These are phyloP conservation scores for Fusarium domesticum DNA, from an alignment of 2,329 filamentous ascomycete genomes.

Conservation along the genomic window DNA sequence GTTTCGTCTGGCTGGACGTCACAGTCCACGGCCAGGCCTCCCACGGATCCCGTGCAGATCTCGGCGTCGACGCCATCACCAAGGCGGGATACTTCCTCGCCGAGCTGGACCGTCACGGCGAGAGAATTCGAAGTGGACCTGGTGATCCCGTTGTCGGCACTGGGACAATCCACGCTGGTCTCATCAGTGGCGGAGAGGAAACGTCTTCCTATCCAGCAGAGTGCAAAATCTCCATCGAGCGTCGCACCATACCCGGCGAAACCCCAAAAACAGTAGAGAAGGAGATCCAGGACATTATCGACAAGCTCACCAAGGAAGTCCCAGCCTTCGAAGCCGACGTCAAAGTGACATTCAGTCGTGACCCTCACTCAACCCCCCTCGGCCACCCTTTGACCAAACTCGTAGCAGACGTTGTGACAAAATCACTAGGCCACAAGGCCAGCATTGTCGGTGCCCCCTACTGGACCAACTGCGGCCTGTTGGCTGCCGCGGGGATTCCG, in stretches of 20 bases:
- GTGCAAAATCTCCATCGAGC: constrained; percentile 49
- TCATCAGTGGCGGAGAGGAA: constrained; percentile 51
- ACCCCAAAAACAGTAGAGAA: constrained; percentile 35
- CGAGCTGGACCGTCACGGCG: constrained; percentile 42
- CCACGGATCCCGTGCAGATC: constrained; percentile 42
- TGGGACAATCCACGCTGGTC: constrained; percentile 45
- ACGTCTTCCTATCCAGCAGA: constrained; percentile 48
- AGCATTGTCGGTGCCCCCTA: constrained; percentile 34
- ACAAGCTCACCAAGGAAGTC: constrained; percentile 31
- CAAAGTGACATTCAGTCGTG: constrained; percentile 40
- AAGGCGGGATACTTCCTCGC: constrained; percentile 46
- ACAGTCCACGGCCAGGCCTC: constrained; percentile 41
- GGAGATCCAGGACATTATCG: constrained; percentile 40
- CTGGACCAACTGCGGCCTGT: constrained; percentile 52
- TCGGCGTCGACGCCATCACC: constrained; percentile 49
- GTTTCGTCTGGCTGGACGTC: constrained; percentile 47
- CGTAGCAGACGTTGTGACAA: constrained; percentile 28
- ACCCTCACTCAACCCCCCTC: constrained; percentile 39
- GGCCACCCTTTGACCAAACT: constrained; percentile 42
- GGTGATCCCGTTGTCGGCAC: constrained; percentile 35
- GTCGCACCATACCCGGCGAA: constrained; percentile 47
- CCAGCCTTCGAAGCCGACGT: constrained; percentile 41
- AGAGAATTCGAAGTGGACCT: constrained; percentile 29
- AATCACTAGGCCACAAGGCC: constrained; percentile 27
- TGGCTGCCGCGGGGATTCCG: constrained; percentile 44